phyloP scores from a whole-genome alignment of 2,329 filamentous ascomycete genomes.

The Xylariaceae sp. region DNA sequence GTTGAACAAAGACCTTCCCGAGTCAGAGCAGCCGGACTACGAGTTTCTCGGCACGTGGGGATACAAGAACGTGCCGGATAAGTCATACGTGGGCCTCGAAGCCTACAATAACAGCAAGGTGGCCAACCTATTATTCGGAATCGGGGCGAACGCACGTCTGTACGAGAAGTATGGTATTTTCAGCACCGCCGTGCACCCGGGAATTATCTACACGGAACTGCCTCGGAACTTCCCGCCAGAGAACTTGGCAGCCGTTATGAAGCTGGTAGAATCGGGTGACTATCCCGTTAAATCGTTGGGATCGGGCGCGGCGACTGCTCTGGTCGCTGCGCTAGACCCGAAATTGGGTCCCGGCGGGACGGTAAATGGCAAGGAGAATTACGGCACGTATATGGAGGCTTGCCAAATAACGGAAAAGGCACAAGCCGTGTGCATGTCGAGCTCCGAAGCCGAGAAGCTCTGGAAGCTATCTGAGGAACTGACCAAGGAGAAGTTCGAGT shows the following conservation, averaged over 20 bases:
- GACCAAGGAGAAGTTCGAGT: conserved; percentile 35
- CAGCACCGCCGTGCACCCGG: conserved; percentile 33
- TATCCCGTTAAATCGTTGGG: conserved; percentile 20
- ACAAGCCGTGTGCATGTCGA: conserved; percentile 25
- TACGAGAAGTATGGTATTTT: conserved; percentile 35
- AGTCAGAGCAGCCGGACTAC: conserved; percentile 32
- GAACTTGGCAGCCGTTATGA: conserved; percentile 15
- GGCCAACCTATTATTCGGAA: conserved; percentile 35
- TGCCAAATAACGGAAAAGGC: conserved; percentile 34
- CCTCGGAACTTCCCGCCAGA: conserved; percentile 21
- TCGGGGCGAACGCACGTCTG: conserved; percentile 28
- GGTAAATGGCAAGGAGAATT: conserved; percentile 33
- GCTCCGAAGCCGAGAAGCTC: conserved; percentile 34
- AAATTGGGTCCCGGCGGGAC: conserved; percentile 23
- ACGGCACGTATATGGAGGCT: conserved; percentile 31
- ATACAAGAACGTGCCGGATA: conserved; percentile 22
- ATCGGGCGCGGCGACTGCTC: conserved; percentile 28
- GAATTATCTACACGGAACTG: conserved; percentile 35
- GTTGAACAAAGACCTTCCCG: conserved; percentile 33
- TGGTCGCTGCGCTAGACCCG: conserved; percentile 35
- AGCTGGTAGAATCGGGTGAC: background rate
- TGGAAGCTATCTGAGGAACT: conserved; percentile 37
- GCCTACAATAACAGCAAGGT: conserved; percentile 37
- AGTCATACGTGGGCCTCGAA: conserved; percentile 32
- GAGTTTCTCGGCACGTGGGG: conserved; percentile 25